Base-by-base conservation (phyloP, 2,329 filamentous ascomycete species). In the Chaetomiaceae sp. region DNA sequence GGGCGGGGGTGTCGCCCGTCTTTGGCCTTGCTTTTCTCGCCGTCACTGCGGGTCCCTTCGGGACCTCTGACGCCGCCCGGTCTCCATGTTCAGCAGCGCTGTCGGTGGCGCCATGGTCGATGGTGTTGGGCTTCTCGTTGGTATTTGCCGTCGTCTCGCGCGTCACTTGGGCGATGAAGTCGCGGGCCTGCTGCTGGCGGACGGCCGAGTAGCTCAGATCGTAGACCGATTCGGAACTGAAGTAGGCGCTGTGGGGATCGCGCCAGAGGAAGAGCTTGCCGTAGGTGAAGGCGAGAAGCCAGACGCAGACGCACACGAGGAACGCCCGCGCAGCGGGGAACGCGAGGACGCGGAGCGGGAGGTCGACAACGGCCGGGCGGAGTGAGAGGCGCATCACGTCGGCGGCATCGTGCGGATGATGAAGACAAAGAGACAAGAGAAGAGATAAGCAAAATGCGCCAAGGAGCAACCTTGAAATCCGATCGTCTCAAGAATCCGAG, bases 171-270 rank as follows among this genome's bases (percentile, higher is more conserved):
- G 46, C 23, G 40, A 57, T 23, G 34, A 49, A 57, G 3, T 25
- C 50, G 44, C 55, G 50, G 16, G 53, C 53, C 25, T 53, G 23
- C 1, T 37, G 5, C 38, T 54, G 50, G 20, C 53, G 47, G 19
- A 46, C 50, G 21, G 41, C 44, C 34, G 55, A 55, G 46, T 57
- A 57, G 17, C 44, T 48, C 17, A 55, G 51, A 35, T 53, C 55
- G 42, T 53, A 55, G 41, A 50, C 53, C 27, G 37, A 25, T 0
- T 57, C 53, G 50, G 46, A 51, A 33, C 40, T 50, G 50, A 57
- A 57, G 44, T 55, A 55, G 40, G 53, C 55, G 27, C 55, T 53
- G 42, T 55, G 50, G 5, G 55, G 55, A 10, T 57, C 53, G 44
- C 55, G 55, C 55, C 55, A 57, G 4, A 57, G 55, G 23, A 48